Evolutionary conservation across 805 yeast species (phyloP).

Genomic region (Maudiozyma serrabonitensis): DNA sequence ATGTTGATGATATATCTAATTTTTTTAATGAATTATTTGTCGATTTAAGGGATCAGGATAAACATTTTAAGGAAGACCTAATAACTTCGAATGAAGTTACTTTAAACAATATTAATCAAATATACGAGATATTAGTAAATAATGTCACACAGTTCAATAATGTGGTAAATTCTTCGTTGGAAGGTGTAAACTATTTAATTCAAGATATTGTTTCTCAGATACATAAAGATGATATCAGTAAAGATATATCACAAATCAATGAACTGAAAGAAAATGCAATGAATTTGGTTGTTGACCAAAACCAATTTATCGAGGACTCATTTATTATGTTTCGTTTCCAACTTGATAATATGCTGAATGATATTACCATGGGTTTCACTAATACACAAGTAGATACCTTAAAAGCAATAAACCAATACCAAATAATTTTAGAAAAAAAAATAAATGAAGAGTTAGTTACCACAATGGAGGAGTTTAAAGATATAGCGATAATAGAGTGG

Average conservation of each 20-base stretch:
- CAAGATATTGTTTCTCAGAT: neutral
- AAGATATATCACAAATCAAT: conserved; percentile 2
- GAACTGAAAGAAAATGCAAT: neutral
- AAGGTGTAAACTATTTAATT: neutral
- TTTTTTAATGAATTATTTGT: neutral
- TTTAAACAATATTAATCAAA: neutral
- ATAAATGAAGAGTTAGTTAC: no score
- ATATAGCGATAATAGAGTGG: no score
- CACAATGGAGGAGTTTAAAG: no score
- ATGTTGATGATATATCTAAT: neutral
- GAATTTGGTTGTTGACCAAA: neutral
- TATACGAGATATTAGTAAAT: neutral
- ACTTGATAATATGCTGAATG: neutral
- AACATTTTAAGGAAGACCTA: neutral
- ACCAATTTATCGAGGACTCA: neutral
- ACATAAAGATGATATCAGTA: neutral
- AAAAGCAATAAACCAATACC: neutral
- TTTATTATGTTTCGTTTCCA: neutral
- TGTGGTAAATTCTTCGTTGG: neutral
- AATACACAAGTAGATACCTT: neutral
- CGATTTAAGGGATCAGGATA: neutral
- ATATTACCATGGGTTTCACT: neutral
- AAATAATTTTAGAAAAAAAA: neutral
- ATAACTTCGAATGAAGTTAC: neutral
- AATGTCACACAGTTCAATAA: neutral